Evolutionary conservation across 495 filamentous ascomycete species (phyloP).

Genomic region (Echria macrotheca): DNA sequence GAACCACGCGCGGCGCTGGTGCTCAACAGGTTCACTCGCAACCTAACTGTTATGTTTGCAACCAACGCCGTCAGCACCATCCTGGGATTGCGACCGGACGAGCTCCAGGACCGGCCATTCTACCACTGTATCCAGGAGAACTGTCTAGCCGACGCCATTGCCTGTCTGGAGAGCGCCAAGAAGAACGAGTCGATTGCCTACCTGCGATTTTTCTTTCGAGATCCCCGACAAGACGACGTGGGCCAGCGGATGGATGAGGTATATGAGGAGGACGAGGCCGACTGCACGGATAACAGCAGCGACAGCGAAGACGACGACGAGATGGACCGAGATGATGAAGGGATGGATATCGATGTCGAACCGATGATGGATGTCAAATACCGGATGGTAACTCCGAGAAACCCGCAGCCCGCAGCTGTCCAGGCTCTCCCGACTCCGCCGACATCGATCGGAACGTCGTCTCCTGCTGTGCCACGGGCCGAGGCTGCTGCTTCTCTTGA

Average conservation of each 20-base stretch:
- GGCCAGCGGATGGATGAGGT: slow-evolving; percentile 23
- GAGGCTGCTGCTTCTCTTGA: slow-evolving; percentile 40
- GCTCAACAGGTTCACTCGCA: slow-evolving; percentile 80
- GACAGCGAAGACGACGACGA: slow-evolving; percentile 17
- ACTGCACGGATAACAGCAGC: slow-evolving; percentile 14
- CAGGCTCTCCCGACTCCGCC: slow-evolving; percentile 8
- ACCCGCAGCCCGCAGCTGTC: background rate
- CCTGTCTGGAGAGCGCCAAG: slow-evolving; percentile 78
- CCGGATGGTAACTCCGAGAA: background rate
- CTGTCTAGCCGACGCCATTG: slow-evolving; percentile 67
- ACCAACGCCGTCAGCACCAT: slow-evolving; percentile 68
- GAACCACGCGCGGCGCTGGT: slow-evolving; percentile 83
- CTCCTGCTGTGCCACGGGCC: too few relatives aligned
- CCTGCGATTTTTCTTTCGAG: slow-evolving; percentile 80
- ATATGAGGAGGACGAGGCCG: slow-evolving; percentile 26
- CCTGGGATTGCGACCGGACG: slow-evolving; percentile 60
- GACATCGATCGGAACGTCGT: background rate
- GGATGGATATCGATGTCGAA: slow-evolving; percentile 31
- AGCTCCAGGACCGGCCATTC: slow-evolving; percentile 66
- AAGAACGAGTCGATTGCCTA: slow-evolving; percentile 93
- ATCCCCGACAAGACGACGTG: slow-evolving; percentile 50
- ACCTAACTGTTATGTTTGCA: slow-evolving; percentile 80
- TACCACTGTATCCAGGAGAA: slow-evolving; percentile 77
- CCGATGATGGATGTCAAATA: too few relatives aligned
- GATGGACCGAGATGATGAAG: background rate